Conservation (phyloP, 495 filamentous ascomycete species). For the Xylaria bambusicola region DNA sequence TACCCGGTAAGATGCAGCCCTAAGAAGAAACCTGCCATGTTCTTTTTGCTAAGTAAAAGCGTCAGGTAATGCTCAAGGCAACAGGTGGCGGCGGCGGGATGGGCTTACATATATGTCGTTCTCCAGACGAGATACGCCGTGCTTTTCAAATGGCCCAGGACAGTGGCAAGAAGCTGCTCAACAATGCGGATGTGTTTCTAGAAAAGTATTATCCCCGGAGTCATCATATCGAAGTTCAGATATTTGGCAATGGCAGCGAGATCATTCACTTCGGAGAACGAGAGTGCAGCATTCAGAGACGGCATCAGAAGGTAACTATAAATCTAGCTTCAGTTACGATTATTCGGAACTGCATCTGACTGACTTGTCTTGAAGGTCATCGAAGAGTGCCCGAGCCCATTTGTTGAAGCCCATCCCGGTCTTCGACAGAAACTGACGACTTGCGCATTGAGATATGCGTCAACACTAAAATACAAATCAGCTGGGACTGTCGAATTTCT, state of each 20-base stretch:
- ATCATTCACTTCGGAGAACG: constrained; percentile 58
- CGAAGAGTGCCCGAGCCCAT: constrained; percentile 43
- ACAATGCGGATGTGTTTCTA: constrained; percentile 27
- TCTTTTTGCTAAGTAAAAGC: no score
- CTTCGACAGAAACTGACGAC: constrained; percentile 51
- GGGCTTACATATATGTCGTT: constrained; percentile 47
- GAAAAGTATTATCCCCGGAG: constrained; percentile 54
- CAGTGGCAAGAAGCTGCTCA: constrained; percentile 21
- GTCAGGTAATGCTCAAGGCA: constrained; percentile 31
- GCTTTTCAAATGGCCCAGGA: constrained; percentile 45
- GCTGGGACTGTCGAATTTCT: constrained; percentile 68
- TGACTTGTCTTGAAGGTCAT: constrained; percentile 20
- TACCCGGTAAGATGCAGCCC: constrained; percentile 20
- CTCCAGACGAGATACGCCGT: constrained; percentile 40
- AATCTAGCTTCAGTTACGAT: no score
- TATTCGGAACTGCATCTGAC: constrained; percentile 23
- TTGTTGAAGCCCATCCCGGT: constrained; percentile 44
- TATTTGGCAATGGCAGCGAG: constrained; percentile 58
- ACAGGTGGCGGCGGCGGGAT: constrained; percentile 56
- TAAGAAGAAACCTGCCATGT: neutral
- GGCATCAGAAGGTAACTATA: constrained; percentile 48
- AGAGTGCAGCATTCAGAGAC: constrained; percentile 61
- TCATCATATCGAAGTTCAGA: constrained; percentile 60
- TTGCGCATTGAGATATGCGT: constrained; percentile 53
- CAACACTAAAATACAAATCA: constrained; percentile 57